Evolutionary conservation across 176 grass and related monocot species (phyloP), one percentile per base, ranked within the genome.

Genomic region (Tillandsia leiboldiana): DNA sequence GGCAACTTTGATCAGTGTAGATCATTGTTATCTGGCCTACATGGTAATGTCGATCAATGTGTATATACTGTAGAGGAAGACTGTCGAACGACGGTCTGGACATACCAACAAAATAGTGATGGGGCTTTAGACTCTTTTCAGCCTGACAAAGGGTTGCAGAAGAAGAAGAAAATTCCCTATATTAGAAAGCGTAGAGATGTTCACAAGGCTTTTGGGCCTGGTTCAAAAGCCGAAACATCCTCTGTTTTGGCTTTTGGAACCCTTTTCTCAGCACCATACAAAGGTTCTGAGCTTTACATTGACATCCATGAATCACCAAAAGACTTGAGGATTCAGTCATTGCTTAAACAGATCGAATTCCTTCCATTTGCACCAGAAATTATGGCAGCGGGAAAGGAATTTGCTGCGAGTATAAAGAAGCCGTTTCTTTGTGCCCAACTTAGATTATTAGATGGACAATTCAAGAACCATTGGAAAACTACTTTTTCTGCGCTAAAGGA

Each of bases 391-490:
- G 90, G 90, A 23, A 99, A 79, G 73, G 75, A 90, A 63, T 90
- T 90, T 61, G 82, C 77, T n/a, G 70, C 49, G 50, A 88, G 73
- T 78, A 93, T 99, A 76, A 90, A 82, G 74, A 75, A 74, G 42
- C 84, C 90, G 17, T 99, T 86, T 84, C 77, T 99, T 24, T 99
- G 95, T 68, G 80, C 87, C 9, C 95, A 99, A 52, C 83, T 99
- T 71, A 85, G 95, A 62, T 74, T 99, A 58, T 83, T 99, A 86
- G 95, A 94, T 69, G 95, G 95, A 2, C 90, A 99, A 54, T 99
- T 99, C 79, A 99, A 99, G 73, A 93, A 99, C 73, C 90, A 99
- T 73, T 90, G 90, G 95, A 90, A 88, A 77, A 18, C 67, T 71
- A 99, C 95, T 54, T 99, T 99, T 85, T 88, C 82, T 73, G 82